A percentile compares a stretch with the other conserved stretches of the same genome.
phyloP scores from a whole-genome alignment of 2,329 filamentous ascomycete species.

The Dactylellina parvicollis region DNA sequence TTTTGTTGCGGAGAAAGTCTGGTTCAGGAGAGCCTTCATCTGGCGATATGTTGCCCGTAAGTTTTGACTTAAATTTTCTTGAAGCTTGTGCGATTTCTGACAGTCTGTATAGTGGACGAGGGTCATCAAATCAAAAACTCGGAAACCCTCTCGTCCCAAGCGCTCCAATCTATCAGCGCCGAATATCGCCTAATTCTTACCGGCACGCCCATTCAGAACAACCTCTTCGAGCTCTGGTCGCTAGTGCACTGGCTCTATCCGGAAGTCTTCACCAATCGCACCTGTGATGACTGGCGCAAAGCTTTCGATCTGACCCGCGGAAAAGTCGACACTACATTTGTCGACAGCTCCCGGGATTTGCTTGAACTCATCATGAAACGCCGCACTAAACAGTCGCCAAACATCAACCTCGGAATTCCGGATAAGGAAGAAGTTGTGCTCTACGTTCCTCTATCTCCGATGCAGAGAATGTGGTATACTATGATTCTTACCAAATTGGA shows the following conservation, averaged over 20 bases:
- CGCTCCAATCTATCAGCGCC: constrained; percentile 79
- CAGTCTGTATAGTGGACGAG: constrained; percentile 82
- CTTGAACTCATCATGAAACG: constrained; percentile 70
- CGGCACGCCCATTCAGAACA: constrained; percentile 93
- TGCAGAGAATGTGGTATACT: constrained; percentile 70
- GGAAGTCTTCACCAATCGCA: constrained; percentile 68
- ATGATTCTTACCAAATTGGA: constrained; percentile 68
- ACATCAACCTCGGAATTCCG: constrained; percentile 68
- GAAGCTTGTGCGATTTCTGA: constrained; percentile 58
- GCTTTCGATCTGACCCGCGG: constrained; percentile 69
- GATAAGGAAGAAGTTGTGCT: constrained; percentile 69
- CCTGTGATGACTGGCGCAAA: constrained; percentile 66
- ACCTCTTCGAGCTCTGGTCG: constrained; percentile 88
- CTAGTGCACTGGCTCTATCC: constrained; percentile 91
- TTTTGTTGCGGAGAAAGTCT: constrained; percentile 59
- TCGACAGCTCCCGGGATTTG: constrained; percentile 66
- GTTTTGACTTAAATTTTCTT: constrained; percentile 69
- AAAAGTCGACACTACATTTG: constrained; percentile 66
- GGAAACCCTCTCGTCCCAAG: constrained; percentile 80
- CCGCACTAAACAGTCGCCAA: constrained; percentile 68
- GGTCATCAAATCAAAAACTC: constrained; percentile 93
- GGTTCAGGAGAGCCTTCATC: constrained; percentile 66
- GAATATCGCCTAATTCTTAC: constrained; percentile 85
- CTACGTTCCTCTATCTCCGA: constrained; percentile 69
- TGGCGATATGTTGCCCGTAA: constrained; percentile 68